A percentile compares a stretch with the other conserved stretches of the same genome.
Evolutionary conservation across 768 basidiomycete genomes (phyloP).

Genomic region (Kwoniella mangroviensis): DNA sequence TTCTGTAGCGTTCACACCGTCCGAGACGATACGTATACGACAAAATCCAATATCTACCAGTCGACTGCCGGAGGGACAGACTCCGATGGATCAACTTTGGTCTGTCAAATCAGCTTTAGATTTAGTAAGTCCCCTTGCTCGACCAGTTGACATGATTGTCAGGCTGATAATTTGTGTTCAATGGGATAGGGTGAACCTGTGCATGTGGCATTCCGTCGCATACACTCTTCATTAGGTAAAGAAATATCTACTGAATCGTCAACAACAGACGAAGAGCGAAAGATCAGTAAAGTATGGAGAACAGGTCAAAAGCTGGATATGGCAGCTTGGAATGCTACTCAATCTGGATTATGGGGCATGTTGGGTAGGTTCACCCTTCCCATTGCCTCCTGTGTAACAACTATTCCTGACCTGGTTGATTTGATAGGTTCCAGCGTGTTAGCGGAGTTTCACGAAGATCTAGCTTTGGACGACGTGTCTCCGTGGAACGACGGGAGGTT

Average conservation of each 20-base stretch:
- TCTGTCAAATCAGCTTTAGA: conserved; percentile 49
- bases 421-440: conserved; percentile 34
- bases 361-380: conserved; percentile 33
- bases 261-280: conserved; percentile 23
- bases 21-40: conserved; percentile 25
- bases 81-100: conserved; percentile 53
- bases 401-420: neutral
- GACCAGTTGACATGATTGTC: too few relatives aligned
- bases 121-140: conserved; percentile 35
- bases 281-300: conserved; percentile 19
- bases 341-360: conserved; percentile 49
- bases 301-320: conserved; percentile 32
- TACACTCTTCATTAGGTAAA: conserved; percentile 35
- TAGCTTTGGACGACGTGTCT: conserved; percentile 31
- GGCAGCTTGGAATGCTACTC: conserved; percentile 44
- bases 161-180: neutral
- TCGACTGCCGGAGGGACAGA: conserved; percentile 34
- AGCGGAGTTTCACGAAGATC: conserved; percentile 45
- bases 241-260: conserved; percentile 8
- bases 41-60: conserved; percentile 29
- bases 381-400: neutral
- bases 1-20: conserved; percentile 7
- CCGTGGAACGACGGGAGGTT: conserved; percentile 30
- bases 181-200: conserved; percentile 49
- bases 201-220: conserved; percentile 44